phyloP scores from a whole-genome alignment of 306 rosid species.

The Dalbergia cochinchinensis region DNA sequence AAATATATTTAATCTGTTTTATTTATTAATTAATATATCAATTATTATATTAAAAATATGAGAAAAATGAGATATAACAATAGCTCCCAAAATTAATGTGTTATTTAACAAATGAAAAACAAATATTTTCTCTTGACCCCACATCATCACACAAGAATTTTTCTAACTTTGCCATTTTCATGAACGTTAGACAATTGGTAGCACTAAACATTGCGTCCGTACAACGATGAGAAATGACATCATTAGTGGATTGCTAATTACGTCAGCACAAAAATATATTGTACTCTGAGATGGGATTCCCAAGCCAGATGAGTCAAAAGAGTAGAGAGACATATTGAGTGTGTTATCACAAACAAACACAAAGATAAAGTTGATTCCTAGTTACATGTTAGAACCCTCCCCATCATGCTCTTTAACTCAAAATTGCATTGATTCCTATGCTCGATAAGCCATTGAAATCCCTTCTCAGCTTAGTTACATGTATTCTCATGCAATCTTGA shows the following conservation, averaged over 20 bases:
- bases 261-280: conserved; percentile 8
- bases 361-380: conserved; percentile 54
- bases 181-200: background rate
- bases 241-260: conserved; percentile 26
- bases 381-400: no score
- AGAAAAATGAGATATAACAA: no score
- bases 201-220: conserved; percentile 20
- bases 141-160: no score
- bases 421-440: conserved; percentile 46
- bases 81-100: no score
- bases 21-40: no score
- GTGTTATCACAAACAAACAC: conserved; percentile 53
- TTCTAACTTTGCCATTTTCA: no score
- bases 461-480: conserved; percentile 35
- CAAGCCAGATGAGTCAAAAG: conserved; percentile 60
- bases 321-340: conserved; percentile 63
- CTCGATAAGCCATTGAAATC: conserved; percentile 51
- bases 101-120: no score
- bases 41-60: no score
- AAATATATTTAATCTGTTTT: no score
- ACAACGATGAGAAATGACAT: conserved; percentile 45
- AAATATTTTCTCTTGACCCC: no score
- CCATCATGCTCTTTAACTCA: no score
- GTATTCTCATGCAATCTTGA: conserved; percentile 23
- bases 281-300: conserved; percentile 35